These are phyloP conservation scores for Myriosclerotinia curreyana DNA, from an alignment of 2,329 filamentous ascomycete species.

Conservation along the genomic window DNA sequence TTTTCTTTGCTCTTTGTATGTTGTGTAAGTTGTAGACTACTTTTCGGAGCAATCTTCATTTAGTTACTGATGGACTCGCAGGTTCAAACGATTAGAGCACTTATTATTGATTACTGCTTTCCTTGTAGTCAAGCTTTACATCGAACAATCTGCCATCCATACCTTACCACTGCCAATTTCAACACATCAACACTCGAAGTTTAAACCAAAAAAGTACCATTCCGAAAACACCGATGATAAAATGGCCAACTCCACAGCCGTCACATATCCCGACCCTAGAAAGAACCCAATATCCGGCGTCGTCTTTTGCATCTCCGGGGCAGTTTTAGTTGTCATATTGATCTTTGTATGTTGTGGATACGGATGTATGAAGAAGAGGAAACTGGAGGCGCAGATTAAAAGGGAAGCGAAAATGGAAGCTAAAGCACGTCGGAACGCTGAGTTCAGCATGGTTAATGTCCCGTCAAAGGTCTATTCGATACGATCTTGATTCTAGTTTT, in stretches of 20 bases:
- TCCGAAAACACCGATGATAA: not conserved
- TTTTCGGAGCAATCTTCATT: too few species aligned
- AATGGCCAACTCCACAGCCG: not conserved
- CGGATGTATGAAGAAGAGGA: slow-evolving; percentile 6
- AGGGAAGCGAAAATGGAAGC: not conserved
- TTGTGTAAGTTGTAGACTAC: too few species aligned
- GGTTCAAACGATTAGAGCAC: too few species aligned
- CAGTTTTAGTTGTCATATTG: not conserved
- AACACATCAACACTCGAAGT: too few species aligned
- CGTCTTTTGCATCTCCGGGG: slow-evolving; percentile 1
- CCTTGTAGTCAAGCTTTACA: too few species aligned
- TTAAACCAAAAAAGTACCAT: too few species aligned
- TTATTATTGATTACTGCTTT: too few species aligned
- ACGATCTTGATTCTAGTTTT: not conserved
- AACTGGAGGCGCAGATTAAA: not conserved
- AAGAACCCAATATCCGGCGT: not conserved
- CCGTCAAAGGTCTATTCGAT: not conserved
- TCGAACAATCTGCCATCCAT: too few species aligned
- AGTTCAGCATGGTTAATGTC: not conserved
- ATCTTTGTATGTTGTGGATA: slow-evolving; percentile 14
- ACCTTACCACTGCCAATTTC: too few species aligned
- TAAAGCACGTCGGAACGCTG: not conserved
- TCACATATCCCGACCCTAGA: not conserved
- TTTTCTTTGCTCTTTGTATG: too few species aligned
- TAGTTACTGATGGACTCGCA: too few species aligned